Base-by-base conservation (phyloP, 768 basidiomycete genomes). In the Gyrodon lividus region DNA sequence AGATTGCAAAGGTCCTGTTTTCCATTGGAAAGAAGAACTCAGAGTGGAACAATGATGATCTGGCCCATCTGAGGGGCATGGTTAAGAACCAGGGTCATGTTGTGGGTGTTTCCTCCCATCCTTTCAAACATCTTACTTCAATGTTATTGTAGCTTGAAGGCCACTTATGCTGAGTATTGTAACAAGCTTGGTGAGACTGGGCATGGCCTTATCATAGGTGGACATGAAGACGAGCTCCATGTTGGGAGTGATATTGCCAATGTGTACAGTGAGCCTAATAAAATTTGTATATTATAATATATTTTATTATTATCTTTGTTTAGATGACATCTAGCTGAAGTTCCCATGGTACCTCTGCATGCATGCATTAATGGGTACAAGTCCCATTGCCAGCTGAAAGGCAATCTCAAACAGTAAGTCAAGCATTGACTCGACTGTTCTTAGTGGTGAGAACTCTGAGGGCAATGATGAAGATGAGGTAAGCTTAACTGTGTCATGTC, bases 291-390 rank as follows among this genome's bases (percentile, higher is more conserved):
- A 35, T 13, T 31, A 16, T 30, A 24, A 10, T 44, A 6, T 9
- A 17, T 39, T 26, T 7, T 20, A 7, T 45, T 37, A 44, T 23
- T 17, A 30, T 26, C n/a, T 13, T 37, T n/a, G 30, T n/a, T 4
- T 19, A 66, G 65, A 67, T 8, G 30, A 45, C 14, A 63, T 67
- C 40, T 1, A 55, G 39, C 24, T 34, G 17, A 56, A 60, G 30
- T 67, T 64, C 35, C 59, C 58, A n/a, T 67, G 64, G 64, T 67
- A 63, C 42, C 58, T 56, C 35, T 53, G 52, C 6, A 48, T 67
- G 54, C 19, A 66, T 43, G n/a, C 12, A 19, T 54, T 65, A 9
- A 44, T 68, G 46, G 52, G 57, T 10, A 49, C 44, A 1, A 66
- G 59, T 48, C 63, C 66, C 19, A 38, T 60, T 22, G 33, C 53